phyloP scores from a whole-genome alignment of 371 early-diverging fungal species.

The Mortierella sp. region DNA sequence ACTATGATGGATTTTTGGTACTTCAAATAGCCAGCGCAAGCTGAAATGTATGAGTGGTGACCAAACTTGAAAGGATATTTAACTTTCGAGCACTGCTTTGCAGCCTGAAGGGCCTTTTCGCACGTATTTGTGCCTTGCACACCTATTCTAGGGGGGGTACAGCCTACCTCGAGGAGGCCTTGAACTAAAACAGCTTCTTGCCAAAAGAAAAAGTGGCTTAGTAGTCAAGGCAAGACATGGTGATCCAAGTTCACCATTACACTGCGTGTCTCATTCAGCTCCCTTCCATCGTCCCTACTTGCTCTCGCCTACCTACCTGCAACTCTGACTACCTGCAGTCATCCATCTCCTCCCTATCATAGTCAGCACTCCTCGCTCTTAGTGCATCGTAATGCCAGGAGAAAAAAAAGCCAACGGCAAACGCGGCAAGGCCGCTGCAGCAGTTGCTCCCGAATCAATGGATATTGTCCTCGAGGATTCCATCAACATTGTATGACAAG shows the following conservation, averaged over 20 bases:
- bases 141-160: too few species aligned
- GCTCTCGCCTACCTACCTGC: not conserved
- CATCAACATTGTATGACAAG: slow-evolving; percentile 44
- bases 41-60: too few species aligned
- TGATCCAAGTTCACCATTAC: slow-evolving; percentile 1
- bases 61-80: too few species aligned
- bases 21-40: too few species aligned
- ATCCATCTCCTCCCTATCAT: slow-evolving; percentile 5
- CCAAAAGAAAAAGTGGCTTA: slow-evolving; percentile 23
- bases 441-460: slow-evolving; percentile 18
- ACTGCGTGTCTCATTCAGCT: not conserved
- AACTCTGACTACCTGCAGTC: not conserved
- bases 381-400: slow-evolving; percentile 36
- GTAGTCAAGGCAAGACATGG: slow-evolving; percentile 1
- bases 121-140: too few species aligned
- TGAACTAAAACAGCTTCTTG: not conserved
- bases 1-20: too few species aligned
- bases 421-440: slow-evolving; percentile 31
- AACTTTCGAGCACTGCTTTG: too few species aligned
- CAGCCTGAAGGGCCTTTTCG: too few species aligned
- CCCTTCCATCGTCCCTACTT: not conserved
- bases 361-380: not conserved
- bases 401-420: slow-evolving; percentile 31
- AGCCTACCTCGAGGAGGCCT: not conserved
- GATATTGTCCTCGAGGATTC: slow-evolving; percentile 47